Percentiles rank a stretch among this genome's conserved stretches.
Evolutionary conservation across 768 basidiomycete genomes (phyloP).

Genomic region (Boletus sp.): DNA sequence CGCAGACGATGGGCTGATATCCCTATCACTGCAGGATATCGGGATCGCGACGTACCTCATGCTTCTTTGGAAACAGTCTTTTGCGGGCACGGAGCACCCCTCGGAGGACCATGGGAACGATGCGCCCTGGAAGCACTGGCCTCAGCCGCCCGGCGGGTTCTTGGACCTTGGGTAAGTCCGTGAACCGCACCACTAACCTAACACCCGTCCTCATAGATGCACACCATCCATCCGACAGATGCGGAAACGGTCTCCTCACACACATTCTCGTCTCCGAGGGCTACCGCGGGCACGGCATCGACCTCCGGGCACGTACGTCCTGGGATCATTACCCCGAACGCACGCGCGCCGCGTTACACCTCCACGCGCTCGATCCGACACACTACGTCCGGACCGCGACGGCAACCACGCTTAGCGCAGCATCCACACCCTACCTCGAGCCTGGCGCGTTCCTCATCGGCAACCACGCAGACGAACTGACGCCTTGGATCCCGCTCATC

Average conservation of each 20-base stretch:
- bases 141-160: slow-evolving; percentile 81
- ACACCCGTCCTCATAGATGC: neutral
- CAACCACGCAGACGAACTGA: slow-evolving; percentile 95
- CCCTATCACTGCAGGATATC: slow-evolving; percentile 62
- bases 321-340: slow-evolving; percentile 74
- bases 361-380: slow-evolving; percentile 70
- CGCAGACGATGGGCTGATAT: neutral
- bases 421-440: slow-evolving; percentile 31
- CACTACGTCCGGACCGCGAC: neutral
- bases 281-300: slow-evolving; percentile 80
- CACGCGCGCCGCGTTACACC: slow-evolving; percentile 61
- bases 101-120: neutral
- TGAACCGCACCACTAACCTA: neutral
- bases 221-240: slow-evolving; percentile 25
- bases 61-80: slow-evolving; percentile 84
- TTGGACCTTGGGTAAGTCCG: slow-evolving; percentile 76
- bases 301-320: slow-evolving; percentile 80
- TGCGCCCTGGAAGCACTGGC: slow-evolving; percentile 67
- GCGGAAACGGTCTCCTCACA: slow-evolving; percentile 90
- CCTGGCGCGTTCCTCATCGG: slow-evolving; percentile 77
- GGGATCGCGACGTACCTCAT: slow-evolving; percentile 94
- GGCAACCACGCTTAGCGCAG: neutral
- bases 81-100: slow-evolving; percentile 18
- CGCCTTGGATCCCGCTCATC: slow-evolving; percentile 90
- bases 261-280: slow-evolving; percentile 86